phyloP scores from a whole-genome alignment of 2,329 filamentous ascomycete genomes.

The Colletotrichum phormii region DNA sequence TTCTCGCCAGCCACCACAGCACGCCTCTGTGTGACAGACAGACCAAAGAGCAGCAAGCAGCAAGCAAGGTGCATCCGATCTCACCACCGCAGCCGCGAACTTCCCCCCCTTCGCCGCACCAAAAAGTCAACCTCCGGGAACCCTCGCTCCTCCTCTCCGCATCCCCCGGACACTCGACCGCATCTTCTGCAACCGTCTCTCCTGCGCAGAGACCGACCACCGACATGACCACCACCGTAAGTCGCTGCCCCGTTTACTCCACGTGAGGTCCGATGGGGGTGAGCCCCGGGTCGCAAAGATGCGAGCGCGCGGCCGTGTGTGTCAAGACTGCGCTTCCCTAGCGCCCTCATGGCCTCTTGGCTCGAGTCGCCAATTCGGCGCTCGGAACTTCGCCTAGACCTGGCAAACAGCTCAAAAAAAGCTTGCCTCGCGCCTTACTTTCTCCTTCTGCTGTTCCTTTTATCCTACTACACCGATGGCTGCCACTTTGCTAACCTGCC shows the following conservation, averaged over 20 bases:
- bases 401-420: conserved; percentile 29
- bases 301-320: conserved; percentile 48
- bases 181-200: conserved; percentile 41
- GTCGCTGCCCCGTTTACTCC: conserved; percentile 40
- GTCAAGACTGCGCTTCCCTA: conserved; percentile 49
- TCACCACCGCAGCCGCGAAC: conserved; percentile 5
- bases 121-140: conserved; percentile 13
- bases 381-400: conserved; percentile 37
- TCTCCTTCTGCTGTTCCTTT: conserved; percentile 28
- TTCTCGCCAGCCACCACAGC: not conserved
- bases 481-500: conserved; percentile 33
- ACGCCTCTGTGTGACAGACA: not conserved
- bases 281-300: conserved; percentile 35
- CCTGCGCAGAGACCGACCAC: conserved; percentile 32
- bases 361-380: conserved; percentile 31
- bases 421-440: conserved; percentile 26
- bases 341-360: conserved; percentile 38
- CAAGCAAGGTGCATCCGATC: not conserved
- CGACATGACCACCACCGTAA: conserved; percentile 53
- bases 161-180: conserved; percentile 37
- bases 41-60: not conserved
- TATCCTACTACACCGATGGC: conserved; percentile 15
- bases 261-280: conserved; percentile 34
- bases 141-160: conserved; percentile 18
- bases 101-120: not conserved